Percentiles rank a stretch among this genome's conserved stretches.
phyloP scores from a whole-genome alignment of 2,329 filamentous ascomycete genomes.

The Alternaria tenuissima region DNA sequence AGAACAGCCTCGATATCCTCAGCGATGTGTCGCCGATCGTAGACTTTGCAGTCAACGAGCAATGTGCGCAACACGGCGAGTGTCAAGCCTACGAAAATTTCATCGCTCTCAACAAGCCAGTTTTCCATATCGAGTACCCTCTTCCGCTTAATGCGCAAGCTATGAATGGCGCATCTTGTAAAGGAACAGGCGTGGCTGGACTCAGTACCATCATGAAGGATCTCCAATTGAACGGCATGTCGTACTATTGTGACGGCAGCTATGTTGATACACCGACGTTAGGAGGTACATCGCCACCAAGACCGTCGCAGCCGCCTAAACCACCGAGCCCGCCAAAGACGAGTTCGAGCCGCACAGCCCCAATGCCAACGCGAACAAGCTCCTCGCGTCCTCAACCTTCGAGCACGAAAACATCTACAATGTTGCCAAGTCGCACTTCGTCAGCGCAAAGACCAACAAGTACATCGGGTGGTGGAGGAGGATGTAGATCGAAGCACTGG shows the following conservation, averaged over 20 bases:
- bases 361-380: neutral
- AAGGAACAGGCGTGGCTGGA: slow-evolving; percentile 56
- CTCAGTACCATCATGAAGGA: slow-evolving; percentile 73
- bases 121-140: slow-evolving; percentile 47
- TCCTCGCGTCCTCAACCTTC: neutral
- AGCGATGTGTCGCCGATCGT: slow-evolving; percentile 26
- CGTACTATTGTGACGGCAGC: slow-evolving; percentile 60
- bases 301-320: slow-evolving; percentile 4
- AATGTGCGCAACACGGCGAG: slow-evolving; percentile 38
- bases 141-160: slow-evolving; percentile 47
- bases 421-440: neutral
- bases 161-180: neutral
- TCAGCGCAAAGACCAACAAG: slow-evolving; percentile 28
- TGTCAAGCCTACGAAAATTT: slow-evolving; percentile 35
- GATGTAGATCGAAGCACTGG: slow-evolving; percentile 40
- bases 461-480: slow-evolving; percentile 27
- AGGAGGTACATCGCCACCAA: slow-evolving; percentile 21
- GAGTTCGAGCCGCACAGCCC: slow-evolving; percentile 9
- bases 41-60: slow-evolving; percentile 46
- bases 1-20: slow-evolving; percentile 43
- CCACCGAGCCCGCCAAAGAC: slow-evolving; percentile 4
- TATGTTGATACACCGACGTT: slow-evolving; percentile 41
- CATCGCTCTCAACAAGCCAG: slow-evolving; percentile 40
- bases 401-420: neutral
- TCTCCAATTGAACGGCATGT: slow-evolving; percentile 67